phyloP scores from a whole-genome alignment of 352 stramenopile species.

The Phytopythium montanum region DNA sequence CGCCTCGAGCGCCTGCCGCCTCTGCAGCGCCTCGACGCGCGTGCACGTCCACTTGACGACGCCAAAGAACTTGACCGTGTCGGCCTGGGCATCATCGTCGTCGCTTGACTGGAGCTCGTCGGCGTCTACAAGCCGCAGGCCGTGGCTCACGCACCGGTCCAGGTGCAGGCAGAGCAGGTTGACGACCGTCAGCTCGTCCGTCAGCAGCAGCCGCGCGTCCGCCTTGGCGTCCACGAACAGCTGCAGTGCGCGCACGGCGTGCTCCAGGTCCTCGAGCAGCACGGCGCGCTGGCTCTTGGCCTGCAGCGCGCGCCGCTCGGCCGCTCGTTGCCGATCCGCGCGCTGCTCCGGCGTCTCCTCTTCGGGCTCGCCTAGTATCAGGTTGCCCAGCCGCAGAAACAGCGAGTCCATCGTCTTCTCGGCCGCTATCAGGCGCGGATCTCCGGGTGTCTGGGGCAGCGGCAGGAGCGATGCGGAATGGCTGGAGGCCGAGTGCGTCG shows the following conservation, averaged over 20 bases:
- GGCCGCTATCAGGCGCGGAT: too few species aligned
- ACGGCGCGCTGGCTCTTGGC: constrained; percentile 74
- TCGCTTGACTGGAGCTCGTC: constrained; percentile 5
- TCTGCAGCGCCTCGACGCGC: constrained; percentile 63
- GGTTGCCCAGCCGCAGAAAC: constrained; percentile 42
- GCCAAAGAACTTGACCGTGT: constrained; percentile 84
- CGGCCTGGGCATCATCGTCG: constrained; percentile 19
- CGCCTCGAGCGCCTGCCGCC: constrained; percentile 66
- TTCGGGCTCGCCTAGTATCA: constrained; percentile 43
- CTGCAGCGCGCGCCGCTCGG: constrained; percentile 52
- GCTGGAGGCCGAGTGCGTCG: neutral
- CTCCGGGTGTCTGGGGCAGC: neutral
- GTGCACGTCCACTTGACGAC: constrained; percentile 86
- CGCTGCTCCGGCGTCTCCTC: constrained; percentile 56
- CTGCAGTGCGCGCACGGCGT: constrained; percentile 47
- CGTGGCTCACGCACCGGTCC: constrained; percentile 67
- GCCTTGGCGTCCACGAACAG: constrained; percentile 49
- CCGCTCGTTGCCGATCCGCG: constrained; percentile 36
- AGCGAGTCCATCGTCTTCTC: constrained; percentile 42
- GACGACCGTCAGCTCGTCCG: constrained; percentile 63
- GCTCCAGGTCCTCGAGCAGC: constrained; percentile 79
- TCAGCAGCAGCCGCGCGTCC: constrained; percentile 53
- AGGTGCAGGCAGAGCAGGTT: constrained; percentile 70
- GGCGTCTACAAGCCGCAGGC: constrained; percentile 55
- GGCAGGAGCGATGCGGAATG: neutral